Evolutionary conservation across 371 early-diverging fungal species (phyloP).

Genomic region (Mortierella polycephala): DNA sequence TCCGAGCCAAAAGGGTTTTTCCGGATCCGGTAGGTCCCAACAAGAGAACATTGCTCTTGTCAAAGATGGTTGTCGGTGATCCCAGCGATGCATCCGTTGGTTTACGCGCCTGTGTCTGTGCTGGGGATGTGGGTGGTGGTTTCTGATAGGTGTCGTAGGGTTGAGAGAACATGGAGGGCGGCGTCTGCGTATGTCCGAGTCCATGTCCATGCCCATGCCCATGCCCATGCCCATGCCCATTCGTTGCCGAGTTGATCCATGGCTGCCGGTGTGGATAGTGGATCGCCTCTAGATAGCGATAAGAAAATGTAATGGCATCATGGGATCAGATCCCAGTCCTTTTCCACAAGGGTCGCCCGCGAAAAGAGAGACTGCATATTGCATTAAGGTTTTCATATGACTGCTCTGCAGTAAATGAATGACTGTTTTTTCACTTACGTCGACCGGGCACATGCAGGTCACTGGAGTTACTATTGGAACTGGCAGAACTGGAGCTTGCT

Average conservation of each 20-base stretch:
- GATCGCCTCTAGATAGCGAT: constrained; percentile 32
- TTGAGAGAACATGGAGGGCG: constrained; percentile 51
- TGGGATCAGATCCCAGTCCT: no score
- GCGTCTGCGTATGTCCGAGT: constrained; percentile 19
- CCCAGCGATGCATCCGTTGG: constrained; percentile 15
- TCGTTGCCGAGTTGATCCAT: constrained; percentile 48
- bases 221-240: constrained; percentile 30
- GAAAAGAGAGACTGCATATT: not conserved
- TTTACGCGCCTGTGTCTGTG: constrained; percentile 19
- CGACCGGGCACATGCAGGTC: constrained; percentile 38
- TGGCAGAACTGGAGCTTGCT: not conserved
- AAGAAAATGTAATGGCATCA: not conserved
- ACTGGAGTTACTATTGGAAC: not conserved
- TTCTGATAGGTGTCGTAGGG: constrained; percentile 48
- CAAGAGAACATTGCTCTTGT: constrained; percentile 90
- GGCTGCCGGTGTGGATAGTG: constrained; percentile 53
- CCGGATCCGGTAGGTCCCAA: constrained; percentile 90
- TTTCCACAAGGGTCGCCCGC: no score
- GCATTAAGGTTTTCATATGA: constrained; percentile 41
- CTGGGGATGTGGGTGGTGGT: constrained; percentile 20
- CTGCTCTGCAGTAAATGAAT: not conserved
- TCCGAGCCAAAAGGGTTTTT: constrained; percentile 85
- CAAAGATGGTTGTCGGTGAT: constrained; percentile 63
- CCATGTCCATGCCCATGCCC: constrained; percentile 32
- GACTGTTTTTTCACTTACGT: constrained; percentile 31